Evolutionary conservation across 2,329 filamentous ascomycete species (phyloP), one percentile per base, ranked within the genome.

Genomic region (Hypoxylon sp.): DNA sequence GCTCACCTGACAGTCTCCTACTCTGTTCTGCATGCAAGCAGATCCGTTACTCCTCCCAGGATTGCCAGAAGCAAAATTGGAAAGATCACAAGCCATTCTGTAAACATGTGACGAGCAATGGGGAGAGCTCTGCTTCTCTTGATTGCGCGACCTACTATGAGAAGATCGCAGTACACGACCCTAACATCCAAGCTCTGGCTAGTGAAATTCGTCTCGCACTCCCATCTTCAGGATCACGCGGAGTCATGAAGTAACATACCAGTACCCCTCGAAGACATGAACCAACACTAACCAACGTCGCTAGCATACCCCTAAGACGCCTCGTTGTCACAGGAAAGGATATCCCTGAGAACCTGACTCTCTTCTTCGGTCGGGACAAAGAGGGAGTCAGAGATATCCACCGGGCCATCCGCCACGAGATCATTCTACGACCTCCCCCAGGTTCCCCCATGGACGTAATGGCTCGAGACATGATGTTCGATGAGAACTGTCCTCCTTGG

Each of bases 31-130:
- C 28, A 6, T 75, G 74, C 65, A 71, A 66, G 50, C 46, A 36
- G 14, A 60, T 48, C 34, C 56, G 57, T 23, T 77, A 77, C 65
- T 76, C 74, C 57, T 66, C 68, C 17, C 59, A 45, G 23, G 60
- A 71, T 6, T 77, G 75, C 60, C 74, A 74, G 52, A 70, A 65
- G 38, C 60, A 65, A 25, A 50, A 75, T 57, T 75, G 69, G 68
- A 67, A 65, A 49, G n/a, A 65, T 30, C 75, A 77, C 65, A 74
- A 75, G 63, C 46, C 19, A 17, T 46, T 62, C 19, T 76, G 73
- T 60, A 60, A 59, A 5, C 55, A 70, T 14, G 63, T 55, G 5
- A 19, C 59, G 25, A 63, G 52, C 30, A 53, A 53, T 21, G 63
- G 53, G 9, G 25, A 48, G 25, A 65, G 59, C 46, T 66, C 63